Evolutionary conservation across 2,329 filamentous ascomycete species (phyloP).

Genomic region (Trichoderma atroviride): DNA sequence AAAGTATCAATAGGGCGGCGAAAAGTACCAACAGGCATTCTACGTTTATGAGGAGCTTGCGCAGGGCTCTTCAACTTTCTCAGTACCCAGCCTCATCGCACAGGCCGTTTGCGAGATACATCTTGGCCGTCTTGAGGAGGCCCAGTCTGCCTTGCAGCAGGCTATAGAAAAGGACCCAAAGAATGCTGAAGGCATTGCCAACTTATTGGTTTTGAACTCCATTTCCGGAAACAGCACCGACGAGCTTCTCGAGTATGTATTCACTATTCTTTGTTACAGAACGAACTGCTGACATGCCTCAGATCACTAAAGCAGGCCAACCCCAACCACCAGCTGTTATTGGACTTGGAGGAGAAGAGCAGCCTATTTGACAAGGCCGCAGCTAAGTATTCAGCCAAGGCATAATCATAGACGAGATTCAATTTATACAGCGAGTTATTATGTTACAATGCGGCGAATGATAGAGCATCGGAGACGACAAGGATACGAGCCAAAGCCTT

Average conservation of each 20-base stretch:
- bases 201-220: slow-evolving; percentile 76
- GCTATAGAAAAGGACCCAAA: slow-evolving; percentile 73
- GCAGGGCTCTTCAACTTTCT: slow-evolving; percentile 79
- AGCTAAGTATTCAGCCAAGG: slow-evolving; percentile 84
- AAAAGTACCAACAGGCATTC: slow-evolving; percentile 94
- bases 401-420: slow-evolving; percentile 49
- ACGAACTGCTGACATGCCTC: slow-evolving; percentile 33
- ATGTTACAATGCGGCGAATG: slow-evolving; percentile 37
- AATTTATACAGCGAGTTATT: slow-evolving; percentile 33
- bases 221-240: slow-evolving; percentile 71
- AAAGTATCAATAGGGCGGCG: slow-evolving; percentile 68
- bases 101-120: slow-evolving; percentile 93
- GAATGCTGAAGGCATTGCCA: slow-evolving; percentile 77
- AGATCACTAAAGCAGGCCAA: slow-evolving; percentile 62
- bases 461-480: slow-evolving; percentile 31
- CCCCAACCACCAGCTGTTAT: slow-evolving; percentile 69
- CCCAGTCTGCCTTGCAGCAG: slow-evolving; percentile 81
- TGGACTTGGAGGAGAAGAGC: slow-evolving; percentile 81
- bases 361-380: slow-evolving; percentile 84
- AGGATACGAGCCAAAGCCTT: background rate
- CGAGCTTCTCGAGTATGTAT: slow-evolving; percentile 63
- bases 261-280: background rate
- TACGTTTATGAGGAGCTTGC: slow-evolving; percentile 98
- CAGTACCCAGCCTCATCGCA: slow-evolving; percentile 74
- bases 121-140: slow-evolving; percentile 84